Base-by-base conservation (phyloP, 345 rosid species). In the Eucalyptus regnans region DNA sequence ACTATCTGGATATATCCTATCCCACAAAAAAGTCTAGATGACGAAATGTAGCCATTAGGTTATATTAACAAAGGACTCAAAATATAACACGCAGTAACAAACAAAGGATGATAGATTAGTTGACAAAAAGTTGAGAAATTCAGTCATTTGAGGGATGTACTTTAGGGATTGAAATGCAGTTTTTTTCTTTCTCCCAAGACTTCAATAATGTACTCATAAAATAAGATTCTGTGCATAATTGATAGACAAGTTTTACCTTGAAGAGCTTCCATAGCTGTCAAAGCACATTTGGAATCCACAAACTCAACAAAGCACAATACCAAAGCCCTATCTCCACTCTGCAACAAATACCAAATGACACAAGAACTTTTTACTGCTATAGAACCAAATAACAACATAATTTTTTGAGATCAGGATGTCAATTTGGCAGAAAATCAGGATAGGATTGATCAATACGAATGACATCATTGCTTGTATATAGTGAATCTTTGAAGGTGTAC, bases 301-400 rank as follows among this genome's bases (percentile, higher is more conserved):
- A 95, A 95, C 90, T 94, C 96, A 71, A 93, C 95, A 91, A 95
- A 95, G 91, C 97, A 93, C 87, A 93, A 87, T 46, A 95, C 94
- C 88, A 89, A 79, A n/a, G 95, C 94, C 87, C 66, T 90, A 64
- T 92, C 96, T 91, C 94, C 94, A 68, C 79, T 89, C 97, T 93
- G 92, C 91, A 90, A 64, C 50, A 81, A 86, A 71, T 48, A 86
- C 49, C 56, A 15, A 15, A 80, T 13, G 43, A n/a, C 25, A 18
- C 14, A 17, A 22, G 88, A 54, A 37, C 52, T 51, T 86, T 44
- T 86, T 54, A 86, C 64, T 37, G 16, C 87, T n/a, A 23, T 16
- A 86, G 41, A 20, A 76, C 84, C 46, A 76, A 41, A 20, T 76
- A 76, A 76, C 48, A 41, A 76, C 84, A 76, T 76, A 76, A 76